A percentile compares a stretch with the other conserved stretches of the same genome.
These are phyloP conservation scores for Quillaja saponaria DNA, from an alignment of 306 rosid genomes.

Conservation along the genomic window DNA sequence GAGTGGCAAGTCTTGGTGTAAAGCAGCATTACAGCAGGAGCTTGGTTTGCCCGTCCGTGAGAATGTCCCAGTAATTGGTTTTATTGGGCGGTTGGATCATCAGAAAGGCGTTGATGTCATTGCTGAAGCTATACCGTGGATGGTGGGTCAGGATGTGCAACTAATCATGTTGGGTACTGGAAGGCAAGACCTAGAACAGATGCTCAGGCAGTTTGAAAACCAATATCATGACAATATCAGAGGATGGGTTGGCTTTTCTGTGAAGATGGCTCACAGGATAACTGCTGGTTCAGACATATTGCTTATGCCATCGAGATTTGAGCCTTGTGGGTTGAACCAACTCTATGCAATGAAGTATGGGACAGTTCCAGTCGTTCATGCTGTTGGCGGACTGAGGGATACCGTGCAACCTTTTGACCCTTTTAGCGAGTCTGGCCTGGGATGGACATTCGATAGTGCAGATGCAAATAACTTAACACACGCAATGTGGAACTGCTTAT, in stretches of 20 bases:
- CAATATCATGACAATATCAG: slow-evolving; percentile 57
- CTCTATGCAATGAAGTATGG: slow-evolving; percentile 93
- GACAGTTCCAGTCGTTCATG: slow-evolving; percentile 92
- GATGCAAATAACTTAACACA: slow-evolving; percentile 60
- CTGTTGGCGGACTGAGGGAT: slow-evolving; percentile 88
- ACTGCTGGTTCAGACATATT: slow-evolving; percentile 86
- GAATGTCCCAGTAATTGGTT: slow-evolving; percentile 68
- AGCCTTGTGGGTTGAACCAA: slow-evolving; percentile 96
- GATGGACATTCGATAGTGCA: slow-evolving; percentile 89
- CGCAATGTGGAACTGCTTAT: slow-evolving; percentile 75
- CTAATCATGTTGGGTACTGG: slow-evolving; percentile 89
- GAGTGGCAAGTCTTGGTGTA: slow-evolving; percentile 77
- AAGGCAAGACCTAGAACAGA: slow-evolving; percentile 72
- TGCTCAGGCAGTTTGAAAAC: slow-evolving; percentile 59
- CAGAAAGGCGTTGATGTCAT: slow-evolving; percentile 94
- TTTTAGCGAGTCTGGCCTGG: slow-evolving; percentile 67
- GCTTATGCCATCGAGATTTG: slow-evolving; percentile 97
- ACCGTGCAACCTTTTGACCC: slow-evolving; percentile 83
- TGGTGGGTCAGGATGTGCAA: slow-evolving; percentile 82
- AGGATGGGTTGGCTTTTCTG: slow-evolving; percentile 95
- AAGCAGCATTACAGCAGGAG: slow-evolving; percentile 87
- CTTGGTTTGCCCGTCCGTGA: slow-evolving; percentile 75
- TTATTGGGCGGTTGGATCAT: slow-evolving; percentile 84
- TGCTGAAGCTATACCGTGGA: slow-evolving; percentile 88
- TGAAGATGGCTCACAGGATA: slow-evolving; percentile 82